phyloP scores from a whole-genome alignment of 1,139 yeast genomes.

The Yamadazyma sp. region DNA sequence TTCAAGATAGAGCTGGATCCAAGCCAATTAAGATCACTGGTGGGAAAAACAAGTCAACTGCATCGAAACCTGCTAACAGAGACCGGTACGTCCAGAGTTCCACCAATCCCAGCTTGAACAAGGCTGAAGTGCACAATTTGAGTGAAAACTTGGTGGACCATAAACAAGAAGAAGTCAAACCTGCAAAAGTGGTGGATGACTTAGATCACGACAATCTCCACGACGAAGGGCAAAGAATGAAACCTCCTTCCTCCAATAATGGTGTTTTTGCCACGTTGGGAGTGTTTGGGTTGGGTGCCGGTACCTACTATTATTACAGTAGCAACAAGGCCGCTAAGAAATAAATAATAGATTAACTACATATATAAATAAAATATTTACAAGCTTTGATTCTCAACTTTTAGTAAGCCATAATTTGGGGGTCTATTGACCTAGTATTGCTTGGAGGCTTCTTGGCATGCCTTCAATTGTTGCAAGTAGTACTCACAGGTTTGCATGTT shows the following conservation, averaged over 20 bases:
- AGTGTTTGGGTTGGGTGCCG: constrained; percentile 26
- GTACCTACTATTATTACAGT: constrained; percentile 16
- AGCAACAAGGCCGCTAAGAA: background rate
- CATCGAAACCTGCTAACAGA: constrained; percentile 39
- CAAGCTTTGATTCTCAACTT: too few species aligned
- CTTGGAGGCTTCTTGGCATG: constrained; percentile 93
- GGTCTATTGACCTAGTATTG: constrained; percentile 49
- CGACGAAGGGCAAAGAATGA: constrained; percentile 16
- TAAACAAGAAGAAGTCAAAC: constrained; percentile 29
- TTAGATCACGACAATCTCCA: constrained; percentile 38
- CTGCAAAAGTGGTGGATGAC: constrained; percentile 36
- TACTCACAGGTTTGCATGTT: constrained; percentile 96
- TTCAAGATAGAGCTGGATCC: constrained; percentile 35
- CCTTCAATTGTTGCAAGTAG: constrained; percentile 94
- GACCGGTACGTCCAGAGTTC: constrained; percentile 46
- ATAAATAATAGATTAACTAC: constrained; percentile 8
- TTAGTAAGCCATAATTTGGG: background rate
- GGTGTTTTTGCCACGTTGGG: constrained; percentile 19
- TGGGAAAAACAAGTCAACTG: constrained; percentile 13
- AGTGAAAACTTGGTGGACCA: constrained; percentile 41
- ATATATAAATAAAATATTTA: background rate
- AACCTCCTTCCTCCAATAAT: constrained; percentile 7
- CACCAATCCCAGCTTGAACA: constrained; percentile 43
- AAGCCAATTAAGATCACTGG: constrained; percentile 24
- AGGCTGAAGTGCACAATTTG: constrained; percentile 37